Base-by-base conservation (phyloP, 2,329 filamentous ascomycete species). In the Sclerotinia glacialis region DNA sequence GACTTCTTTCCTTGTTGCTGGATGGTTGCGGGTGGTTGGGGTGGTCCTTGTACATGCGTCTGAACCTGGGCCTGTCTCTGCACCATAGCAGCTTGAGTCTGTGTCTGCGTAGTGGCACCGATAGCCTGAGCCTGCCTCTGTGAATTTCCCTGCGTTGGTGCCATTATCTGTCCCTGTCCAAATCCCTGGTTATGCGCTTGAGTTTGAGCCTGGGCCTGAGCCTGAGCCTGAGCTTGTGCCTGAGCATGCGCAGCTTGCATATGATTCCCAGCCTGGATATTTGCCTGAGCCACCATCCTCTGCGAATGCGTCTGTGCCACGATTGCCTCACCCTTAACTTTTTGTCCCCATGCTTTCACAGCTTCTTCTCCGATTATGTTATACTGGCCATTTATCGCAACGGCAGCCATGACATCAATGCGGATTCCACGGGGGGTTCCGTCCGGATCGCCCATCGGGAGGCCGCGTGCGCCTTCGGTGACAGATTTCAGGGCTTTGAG, bases 391-490 rank as follows among this genome's bases (percentile, higher is more conserved):
- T 80, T 75, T 21, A 84, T 77, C 11, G 76, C 78, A 26, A 83
- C 70, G 21, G 81, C 80, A 2, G 83, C 80, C 28, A 80, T 78
- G 16, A 86, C 77, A 34, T 78, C 74, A 42, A 83, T 76, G 31
- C 73, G 74, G 52, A 83, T 71, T 1, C 79, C 79, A 16, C 81
- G 74, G 6, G 79, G 78, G 28, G 75, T 75, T 21, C 81, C 80
- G 14, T 81, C 75, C 63, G 79, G 78, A 64, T 82, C 79, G 50
- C 81, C 78, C 81, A 83, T 81, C 47, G 80, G 80, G 18, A 82
- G 76, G 12, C 78, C 79, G 40, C 76, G 77, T 34, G 73, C 72
- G 8, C 76, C 78, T 5, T 76, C 75, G 71, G 79, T 78, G 68
- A 79, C 79, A 37, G 80, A 76, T 46, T 79, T 76, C 2, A 86